A percentile compares a stretch with the other conserved stretches of the same genome.
Conservation (phyloP, 2,329 filamentous ascomycete species). For the Sphaceloma murrayae region DNA sequence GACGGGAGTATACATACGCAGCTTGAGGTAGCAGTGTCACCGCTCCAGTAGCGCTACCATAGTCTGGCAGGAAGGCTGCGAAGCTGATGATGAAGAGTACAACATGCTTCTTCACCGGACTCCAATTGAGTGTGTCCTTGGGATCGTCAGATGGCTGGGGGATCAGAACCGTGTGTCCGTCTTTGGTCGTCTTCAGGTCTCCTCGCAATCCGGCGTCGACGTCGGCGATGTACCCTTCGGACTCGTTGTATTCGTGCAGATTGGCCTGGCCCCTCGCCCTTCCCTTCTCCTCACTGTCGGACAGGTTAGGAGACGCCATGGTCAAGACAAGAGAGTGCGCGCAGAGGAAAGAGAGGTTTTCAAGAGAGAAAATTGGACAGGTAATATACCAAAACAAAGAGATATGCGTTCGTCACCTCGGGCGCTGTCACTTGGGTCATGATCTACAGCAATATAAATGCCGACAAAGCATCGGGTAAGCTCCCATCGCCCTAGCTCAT, state of each 20-base stretch:
- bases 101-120: slow-evolving; percentile 31
- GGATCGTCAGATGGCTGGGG: slow-evolving; percentile 20
- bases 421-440: too few species aligned
- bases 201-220: slow-evolving; percentile 30
- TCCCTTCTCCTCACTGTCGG: slow-evolving; percentile 8
- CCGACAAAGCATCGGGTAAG: too few species aligned
- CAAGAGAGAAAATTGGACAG: too few species aligned
- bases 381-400: too few species aligned
- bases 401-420: too few species aligned
- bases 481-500: too few species aligned
- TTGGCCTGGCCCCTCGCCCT: background rate
- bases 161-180: slow-evolving; percentile 19
- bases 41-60: slow-evolving; percentile 34
- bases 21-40: slow-evolving; percentile 35
- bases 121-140: slow-evolving; percentile 26
- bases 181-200: slow-evolving; percentile 32
- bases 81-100: slow-evolving; percentile 32
- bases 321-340: too few species aligned
- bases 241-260: slow-evolving; percentile 1
- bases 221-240: slow-evolving; percentile 28
- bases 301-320: too few species aligned
- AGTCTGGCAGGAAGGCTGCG: slow-evolving; percentile 35
- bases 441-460: too few species aligned
- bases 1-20: slow-evolving; percentile 16
- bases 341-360: too few species aligned